phyloP scores from a whole-genome alignment of 2,329 filamentous ascomycete genomes.

The Neopestalotiopsis clavispora region DNA sequence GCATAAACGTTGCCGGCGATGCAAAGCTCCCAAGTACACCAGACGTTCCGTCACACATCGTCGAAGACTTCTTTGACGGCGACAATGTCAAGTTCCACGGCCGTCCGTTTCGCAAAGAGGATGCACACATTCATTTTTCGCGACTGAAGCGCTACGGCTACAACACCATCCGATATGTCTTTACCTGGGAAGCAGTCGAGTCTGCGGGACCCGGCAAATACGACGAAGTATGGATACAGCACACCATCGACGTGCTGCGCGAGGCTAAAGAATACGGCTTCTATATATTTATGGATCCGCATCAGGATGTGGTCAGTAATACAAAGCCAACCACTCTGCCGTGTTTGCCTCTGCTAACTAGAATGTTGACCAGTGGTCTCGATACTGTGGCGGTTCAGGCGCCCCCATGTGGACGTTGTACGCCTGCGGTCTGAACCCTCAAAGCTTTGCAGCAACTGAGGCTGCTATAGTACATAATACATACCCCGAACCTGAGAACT shows the following conservation, averaged over 20 bases:
- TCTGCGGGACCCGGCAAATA: constrained; percentile 88
- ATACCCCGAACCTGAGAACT: constrained; percentile 81
- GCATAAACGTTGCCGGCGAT: constrained; percentile 92
- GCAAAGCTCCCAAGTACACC: constrained; percentile 87
- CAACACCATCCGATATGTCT: constrained; percentile 95
- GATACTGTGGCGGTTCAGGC: constrained; percentile 91
- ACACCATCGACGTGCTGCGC: constrained; percentile 84
- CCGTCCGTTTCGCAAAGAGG: constrained; percentile 81
- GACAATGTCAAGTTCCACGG: constrained; percentile 89
- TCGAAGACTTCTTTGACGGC: constrained; percentile 85
- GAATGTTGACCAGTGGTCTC: constrained; percentile 72
- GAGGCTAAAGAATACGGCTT: constrained; percentile 90
- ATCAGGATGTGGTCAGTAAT: constrained; percentile 86
- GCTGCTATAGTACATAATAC: constrained; percentile 95
- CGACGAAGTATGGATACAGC: constrained; percentile 90
- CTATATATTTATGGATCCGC: constrained; percentile 97
- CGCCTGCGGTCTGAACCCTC: constrained; percentile 88
- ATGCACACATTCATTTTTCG: constrained; percentile 86
- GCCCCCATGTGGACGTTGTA: constrained; percentile 98
- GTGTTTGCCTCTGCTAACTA: constrained; percentile 31
- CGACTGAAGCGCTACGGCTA: constrained; percentile 88
- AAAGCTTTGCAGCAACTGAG: constrained; percentile 83
- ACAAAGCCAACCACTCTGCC: not conserved
- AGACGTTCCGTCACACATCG: constrained; percentile 78
- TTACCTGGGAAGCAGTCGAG: constrained; percentile 99